Percentiles rank a stretch among this genome's conserved stretches.
phyloP scores from a whole-genome alignment of 1,284 basidiomycete genomes.

The Ustilago sp. region DNA sequence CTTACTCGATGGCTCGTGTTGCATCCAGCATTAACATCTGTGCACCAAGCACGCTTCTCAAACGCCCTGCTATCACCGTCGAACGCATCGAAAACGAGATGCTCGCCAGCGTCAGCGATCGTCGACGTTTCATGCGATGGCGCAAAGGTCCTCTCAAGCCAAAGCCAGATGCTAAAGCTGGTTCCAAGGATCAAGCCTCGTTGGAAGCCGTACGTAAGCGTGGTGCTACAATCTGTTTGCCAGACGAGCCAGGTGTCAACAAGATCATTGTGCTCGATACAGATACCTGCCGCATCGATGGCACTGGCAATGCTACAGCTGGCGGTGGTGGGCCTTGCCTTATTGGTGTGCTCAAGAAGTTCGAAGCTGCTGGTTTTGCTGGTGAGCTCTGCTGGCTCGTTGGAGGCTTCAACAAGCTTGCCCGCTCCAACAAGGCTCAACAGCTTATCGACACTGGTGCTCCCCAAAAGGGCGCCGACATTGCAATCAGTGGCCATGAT shows the following conservation, averaged over 20 bases:
- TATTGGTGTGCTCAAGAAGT: conserved; percentile 66
- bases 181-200: conserved; percentile 12
- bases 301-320: conserved; percentile 57
- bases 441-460: conserved; percentile 39
- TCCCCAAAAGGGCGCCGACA: conserved; percentile 6
- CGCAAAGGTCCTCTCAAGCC: conserved; percentile 43
- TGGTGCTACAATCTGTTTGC: conserved; percentile 30
- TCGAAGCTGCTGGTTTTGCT: conserved; percentile 59
- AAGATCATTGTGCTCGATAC: conserved; percentile 66
- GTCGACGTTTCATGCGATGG: conserved; percentile 56
- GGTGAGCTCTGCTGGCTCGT: conserved; percentile 66
- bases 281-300: conserved; percentile 54
- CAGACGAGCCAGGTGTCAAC: conserved; percentile 46
- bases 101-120: conserved; percentile 52
- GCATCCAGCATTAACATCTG: conserved; percentile 82
- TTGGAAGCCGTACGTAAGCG: conserved; percentile 30
- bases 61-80: conserved; percentile 63
- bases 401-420: conserved; percentile 64
- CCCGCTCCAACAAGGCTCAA: conserved; percentile 30
- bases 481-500: not conserved
- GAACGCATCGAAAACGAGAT: conserved; percentile 65
- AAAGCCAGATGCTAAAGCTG: conserved; percentile 20
- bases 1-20: conserved; percentile 56
- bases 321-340: conserved; percentile 66
- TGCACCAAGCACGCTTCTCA: conserved; percentile 89